These are phyloP conservation scores for Lipomyces lipofer DNA, from an alignment of 805 yeast genomes.

Conservation along the genomic window DNA sequence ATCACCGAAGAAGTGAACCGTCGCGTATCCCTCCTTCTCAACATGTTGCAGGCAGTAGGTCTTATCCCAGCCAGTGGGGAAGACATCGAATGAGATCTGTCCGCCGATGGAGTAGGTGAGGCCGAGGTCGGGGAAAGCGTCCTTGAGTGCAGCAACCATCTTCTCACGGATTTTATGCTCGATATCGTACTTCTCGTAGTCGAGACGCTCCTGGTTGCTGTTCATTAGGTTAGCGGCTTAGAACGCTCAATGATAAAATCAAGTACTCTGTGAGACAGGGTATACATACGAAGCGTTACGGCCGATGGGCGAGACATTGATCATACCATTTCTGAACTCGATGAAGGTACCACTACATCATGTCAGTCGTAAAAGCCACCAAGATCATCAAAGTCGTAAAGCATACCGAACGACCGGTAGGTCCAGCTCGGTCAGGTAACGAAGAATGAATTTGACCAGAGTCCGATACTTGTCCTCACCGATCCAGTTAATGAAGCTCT, in stretches of 20 bases:
- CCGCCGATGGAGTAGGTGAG: constrained; percentile 99
- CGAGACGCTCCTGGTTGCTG: constrained; percentile 81
- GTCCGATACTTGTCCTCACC: constrained; percentile 94
- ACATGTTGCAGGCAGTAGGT: constrained; percentile 96
- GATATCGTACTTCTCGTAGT: constrained; percentile 82
- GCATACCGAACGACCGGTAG: constrained; percentile 80
- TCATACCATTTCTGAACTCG: constrained; percentile 99
- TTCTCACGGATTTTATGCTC: constrained; percentile 77
- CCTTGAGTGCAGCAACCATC: constrained; percentile 81
- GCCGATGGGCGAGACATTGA: constrained; percentile 96
- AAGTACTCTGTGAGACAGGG: too few relatives aligned
- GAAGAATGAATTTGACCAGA: constrained; percentile 80
- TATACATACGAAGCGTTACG: constrained; percentile 75
- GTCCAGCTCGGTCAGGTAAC: constrained; percentile 81
- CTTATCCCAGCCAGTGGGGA: constrained; percentile 99
- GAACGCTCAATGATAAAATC: not conserved
- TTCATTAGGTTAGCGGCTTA: not conserved
- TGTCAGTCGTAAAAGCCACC: not conserved
- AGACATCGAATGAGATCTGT: constrained; percentile 97
- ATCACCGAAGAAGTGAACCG: constrained; percentile 98
- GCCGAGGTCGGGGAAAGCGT: constrained; percentile 77
- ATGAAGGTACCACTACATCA: constrained; percentile 76
- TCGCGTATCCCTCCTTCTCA: constrained; percentile 75
- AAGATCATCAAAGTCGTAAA: not conserved
- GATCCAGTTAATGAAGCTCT: constrained; percentile 91